Conservation (phyloP, 352 stramenopile genomes). For the Globisporangium splendens region DNA sequence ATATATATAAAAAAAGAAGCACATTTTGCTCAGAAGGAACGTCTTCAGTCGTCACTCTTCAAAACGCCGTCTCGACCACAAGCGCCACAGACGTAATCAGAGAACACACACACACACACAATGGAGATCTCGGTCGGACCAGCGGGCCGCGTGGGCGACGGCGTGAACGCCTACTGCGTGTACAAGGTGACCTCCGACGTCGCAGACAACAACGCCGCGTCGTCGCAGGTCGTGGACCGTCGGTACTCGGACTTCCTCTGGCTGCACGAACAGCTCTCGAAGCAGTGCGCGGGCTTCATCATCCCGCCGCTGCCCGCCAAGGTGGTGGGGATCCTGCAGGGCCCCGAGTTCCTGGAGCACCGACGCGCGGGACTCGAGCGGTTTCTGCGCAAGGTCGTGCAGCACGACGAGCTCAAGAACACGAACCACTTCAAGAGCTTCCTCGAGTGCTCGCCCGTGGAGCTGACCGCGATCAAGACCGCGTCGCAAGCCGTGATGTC, state of each 20-base stretch:
- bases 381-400: conserved; percentile 74
- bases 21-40: too few relatives aligned
- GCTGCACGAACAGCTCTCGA: conserved; percentile 66
- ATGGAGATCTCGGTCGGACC: conserved; percentile 53
- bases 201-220: conserved; percentile 6
- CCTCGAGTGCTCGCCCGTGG: conserved; percentile 69
- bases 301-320: conserved; percentile 80
- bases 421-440: conserved; percentile 70
- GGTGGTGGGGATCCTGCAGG: conserved; percentile 70
- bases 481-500: conserved; percentile 22
- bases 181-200: conserved; percentile 71
- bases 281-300: conserved; percentile 79
- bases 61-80: not conserved
- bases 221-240: conserved; percentile 57
- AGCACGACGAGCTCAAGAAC: conserved; percentile 72
- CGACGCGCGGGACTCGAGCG: conserved; percentile 70
- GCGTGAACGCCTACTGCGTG: conserved; percentile 83
- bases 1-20: too few relatives aligned
- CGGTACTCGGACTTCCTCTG: conserved; percentile 86
- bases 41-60: not conserved
- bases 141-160: conserved; percentile 75
- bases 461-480: conserved; percentile 68
- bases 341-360: conserved; percentile 77
- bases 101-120: conserved; percentile 3
- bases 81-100: not conserved